Base-by-base conservation (phyloP, 805 yeast species). In the Nematodospora valgi region DNA sequence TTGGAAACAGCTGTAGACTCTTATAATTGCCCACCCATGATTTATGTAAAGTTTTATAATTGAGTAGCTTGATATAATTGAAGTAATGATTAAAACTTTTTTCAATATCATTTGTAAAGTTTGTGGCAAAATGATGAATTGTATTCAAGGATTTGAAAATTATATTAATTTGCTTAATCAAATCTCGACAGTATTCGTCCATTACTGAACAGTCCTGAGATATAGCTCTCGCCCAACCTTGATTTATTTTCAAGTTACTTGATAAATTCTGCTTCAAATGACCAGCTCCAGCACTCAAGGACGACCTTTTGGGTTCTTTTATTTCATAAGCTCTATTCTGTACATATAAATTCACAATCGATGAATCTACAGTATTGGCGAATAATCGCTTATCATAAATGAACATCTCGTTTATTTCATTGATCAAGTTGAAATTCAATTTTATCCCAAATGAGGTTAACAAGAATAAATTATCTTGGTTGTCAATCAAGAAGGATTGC, bases 371-470 rank as follows among this genome's bases (percentile, higher is more conserved):
- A 11, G 20, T 11, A 9, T 47, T 43, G 4, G 70, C 58, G 44
- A 82, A 82, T 30, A 76, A 56, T 30, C 78, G 67, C 51, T 81
- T 74, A 52, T 83, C 87, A 55, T 70, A 82, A 1, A 76, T 78
- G 52, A 72, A 82, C 3, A 82, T 62, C 39, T 79, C 83, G 34
- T 61, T 63, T 20, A 72, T 53, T 39, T 76, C 80, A 44, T 74
- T 62, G 29, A 68, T 64, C 68, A 66, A 68, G 48, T 65, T 68
- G 51, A 63, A 72, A 52, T 74, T 78, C 43, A 83, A 61, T 46
- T 74, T 77, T 30, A 76, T 68, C 0, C 89, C 89, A 52, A 73
- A 79, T 1, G 87, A 76, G 2, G 87, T 70, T 24, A 83, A 56
- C 10, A 83, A 58, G 44, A 82, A 65, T n/a, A 66, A 43, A 40